These are phyloP conservation scores for Drosera spatulata DNA, from an alignment of 179 eudicot species.

Conservation along the genomic window DNA sequence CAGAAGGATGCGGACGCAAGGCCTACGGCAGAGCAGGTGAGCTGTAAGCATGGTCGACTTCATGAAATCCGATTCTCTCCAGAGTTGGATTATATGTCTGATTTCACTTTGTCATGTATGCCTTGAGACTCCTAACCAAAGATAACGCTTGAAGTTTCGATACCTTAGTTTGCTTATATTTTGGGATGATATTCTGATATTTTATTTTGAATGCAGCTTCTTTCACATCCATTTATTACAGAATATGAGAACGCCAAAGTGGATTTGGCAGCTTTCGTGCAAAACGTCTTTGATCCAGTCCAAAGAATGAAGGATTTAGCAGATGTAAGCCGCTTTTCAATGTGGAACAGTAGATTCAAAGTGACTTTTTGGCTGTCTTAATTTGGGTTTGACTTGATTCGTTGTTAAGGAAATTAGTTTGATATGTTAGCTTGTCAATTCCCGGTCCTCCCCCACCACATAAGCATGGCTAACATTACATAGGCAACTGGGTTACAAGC, in stretches of 20 bases:
- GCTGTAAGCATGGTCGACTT: constrained; percentile 3
- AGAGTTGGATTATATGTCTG: not conserved
- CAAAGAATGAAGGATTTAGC: constrained; percentile 89
- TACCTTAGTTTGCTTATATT: not conserved
- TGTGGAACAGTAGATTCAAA: too few species aligned
- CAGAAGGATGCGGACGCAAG: constrained; percentile 75
- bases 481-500: too few species aligned
- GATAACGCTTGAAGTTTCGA: not conserved
- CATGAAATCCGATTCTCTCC: too few species aligned
- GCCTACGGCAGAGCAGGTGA: constrained; percentile 94
- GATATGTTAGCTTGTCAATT: too few species aligned
- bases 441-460: too few species aligned
- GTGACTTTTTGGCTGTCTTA: too few species aligned
- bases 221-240: constrained; percentile 70
- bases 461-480: too few species aligned
- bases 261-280: constrained; percentile 71
- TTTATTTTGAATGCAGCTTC: constrained; percentile 46
- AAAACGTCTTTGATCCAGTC: constrained; percentile 66
- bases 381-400: too few species aligned
- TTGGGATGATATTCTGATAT: not conserved
- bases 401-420: too few species aligned
- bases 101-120: not conserved
- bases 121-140: not conserved
- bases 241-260: constrained; percentile 56
- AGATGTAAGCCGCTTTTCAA: constrained; percentile 49